phyloP scores from a whole-genome alignment of 768 basidiomycete genomes.

The Calocera viscosa region DNA sequence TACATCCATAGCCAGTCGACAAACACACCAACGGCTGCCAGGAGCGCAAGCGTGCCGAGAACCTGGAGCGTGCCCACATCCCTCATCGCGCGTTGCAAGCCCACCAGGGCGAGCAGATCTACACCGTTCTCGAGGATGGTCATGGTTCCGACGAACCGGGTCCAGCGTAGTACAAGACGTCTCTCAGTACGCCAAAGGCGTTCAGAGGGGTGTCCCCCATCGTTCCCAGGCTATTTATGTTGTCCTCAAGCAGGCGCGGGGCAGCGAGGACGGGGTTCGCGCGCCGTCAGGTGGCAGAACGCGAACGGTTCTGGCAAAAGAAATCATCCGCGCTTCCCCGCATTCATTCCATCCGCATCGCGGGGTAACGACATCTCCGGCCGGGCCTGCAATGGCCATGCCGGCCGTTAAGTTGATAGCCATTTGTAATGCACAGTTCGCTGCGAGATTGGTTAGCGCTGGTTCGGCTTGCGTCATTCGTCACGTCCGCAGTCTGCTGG shows the following conservation, averaged over 20 bases:
- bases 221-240: not conserved
- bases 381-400: too few relatives aligned
- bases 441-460: too few relatives aligned
- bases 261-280: not conserved
- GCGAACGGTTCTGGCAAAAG: conserved; percentile 4
- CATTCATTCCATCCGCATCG: not conserved
- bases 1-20: conserved; percentile 3
- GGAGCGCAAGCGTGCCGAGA: not conserved
- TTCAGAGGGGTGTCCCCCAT: not conserved
- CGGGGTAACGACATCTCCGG: conserved; percentile 5
- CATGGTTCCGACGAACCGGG: not conserved
- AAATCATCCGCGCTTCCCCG: not conserved
- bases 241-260: not conserved
- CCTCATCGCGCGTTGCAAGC: not conserved
- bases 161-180: not conserved
- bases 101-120: not conserved
- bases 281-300: not conserved
- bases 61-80: not conserved
- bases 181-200: not conserved
- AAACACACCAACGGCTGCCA: not conserved
- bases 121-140: not conserved
- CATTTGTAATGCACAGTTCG: too few relatives aligned
- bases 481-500: too few relatives aligned
- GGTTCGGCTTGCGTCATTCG: too few relatives aligned
- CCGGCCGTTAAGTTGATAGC: too few relatives aligned